Base-by-base conservation (phyloP, 768 basidiomycete species). In the Brasilioporus rufonigricans region DNA sequence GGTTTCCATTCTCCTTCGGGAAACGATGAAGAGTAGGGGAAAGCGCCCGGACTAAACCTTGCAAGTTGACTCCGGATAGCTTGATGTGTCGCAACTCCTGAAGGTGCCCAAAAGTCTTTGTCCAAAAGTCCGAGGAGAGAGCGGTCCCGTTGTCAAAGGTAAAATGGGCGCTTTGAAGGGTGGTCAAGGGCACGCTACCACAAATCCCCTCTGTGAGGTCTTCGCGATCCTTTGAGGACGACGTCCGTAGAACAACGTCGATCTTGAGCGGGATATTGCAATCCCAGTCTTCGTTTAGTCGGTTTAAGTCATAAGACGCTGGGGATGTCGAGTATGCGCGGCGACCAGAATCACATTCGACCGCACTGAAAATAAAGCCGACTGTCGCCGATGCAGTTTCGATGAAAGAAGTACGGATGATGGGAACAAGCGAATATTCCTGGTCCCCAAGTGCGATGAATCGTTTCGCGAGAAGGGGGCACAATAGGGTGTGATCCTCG, bases 61-160 rank as follows among this genome's bases (percentile, higher is more conserved):
- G 44, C 44, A 63, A 32, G 33, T 39, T 35, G 44, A 49, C 53
- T 5, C 47, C 38, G 5, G 50, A 47, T 3, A 66, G 19, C 18
- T 18, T 48, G 18, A 67, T 50, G 47, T 56, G 43, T 33, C 33
- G 41, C 46, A 68, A 38, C 19, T 56, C 59, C 16, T 43, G 35
- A 14, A 60, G 54, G n/a, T 52, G 29, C 0, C 66, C 63, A 38
- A 66, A 58, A 11, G 58, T 43, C 40, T 33, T 44, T 27, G 7
- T 51, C 65, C 66, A 66, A 45, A 67, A 60, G 24, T 32, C 31
- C 2, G 46, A 29, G 2, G 61, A 60, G 41, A 62, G 47, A 16
- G 33, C 5, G 5, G 41, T 57, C 29, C 36, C 44, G 26, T 26
- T 7, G n/a, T 65, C 57, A 16, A 57, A 53, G 45, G 5, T 29